Base-by-base conservation (phyloP, 1,139 yeast genomes). In the Kodamaea anthophila region DNA sequence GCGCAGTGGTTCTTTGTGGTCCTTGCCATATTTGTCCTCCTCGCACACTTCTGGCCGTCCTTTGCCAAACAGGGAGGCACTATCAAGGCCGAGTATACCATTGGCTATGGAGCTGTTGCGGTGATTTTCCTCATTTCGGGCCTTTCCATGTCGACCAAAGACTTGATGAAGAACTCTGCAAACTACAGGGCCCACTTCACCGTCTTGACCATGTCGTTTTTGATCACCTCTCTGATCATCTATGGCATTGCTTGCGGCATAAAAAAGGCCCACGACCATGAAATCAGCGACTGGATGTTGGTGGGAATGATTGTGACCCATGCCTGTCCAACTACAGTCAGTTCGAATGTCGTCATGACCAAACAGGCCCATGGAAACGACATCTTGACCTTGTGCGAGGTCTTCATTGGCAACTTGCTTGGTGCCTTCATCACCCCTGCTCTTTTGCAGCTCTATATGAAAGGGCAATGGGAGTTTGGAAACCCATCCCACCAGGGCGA, bases 331-430 rank as follows among this genome's bases (percentile, higher is more conserved):
- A 87, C 96, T 9, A 86, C 96, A 0, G 94, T 86, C 12, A 77
- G 91, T 0, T 86, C 88, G 4, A 86, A 86, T 51, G 95, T 86
- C 28, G 88, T 86, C 15, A 85, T 86, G 95, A 86, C 96, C n/a
- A 71, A 72, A 32, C 69, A 67, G 34, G 88, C 94, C 1, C 77
- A 79, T 43, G 95, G 95, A 5, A 84, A 85, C 51, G 88, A 77
- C 39, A 60, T 83, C 15, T 59, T 86, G 33, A 80, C 94, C 13
- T 60, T 85, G 9, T 80, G 93, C 53, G 94, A 85, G 49, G 95
- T 86, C 13, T 76, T 85, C 35, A 69, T 86, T 25, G 96, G 95
- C 2, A 86, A 87, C 47, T 50, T 86, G 28, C 49, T 85, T 23
- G 96, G 96, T 4, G 93, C 94, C 0, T 86, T 86, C 44, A 64